Base-by-base conservation (phyloP, 208 protist species). In the Leishmania guyanensis region DNA sequence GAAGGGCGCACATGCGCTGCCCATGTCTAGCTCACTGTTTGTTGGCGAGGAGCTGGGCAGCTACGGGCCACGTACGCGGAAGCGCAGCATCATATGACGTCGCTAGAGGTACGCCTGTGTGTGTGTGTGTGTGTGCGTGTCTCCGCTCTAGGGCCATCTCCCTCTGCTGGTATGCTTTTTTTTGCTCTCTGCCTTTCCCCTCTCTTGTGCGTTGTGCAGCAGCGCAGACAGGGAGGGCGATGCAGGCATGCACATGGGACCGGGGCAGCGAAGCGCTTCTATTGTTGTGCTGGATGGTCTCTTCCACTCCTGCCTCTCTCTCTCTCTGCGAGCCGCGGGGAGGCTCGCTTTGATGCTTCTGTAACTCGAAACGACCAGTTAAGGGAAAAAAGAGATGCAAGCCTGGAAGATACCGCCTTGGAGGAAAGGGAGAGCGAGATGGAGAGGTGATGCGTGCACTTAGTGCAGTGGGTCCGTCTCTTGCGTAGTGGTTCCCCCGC, bases 1-100 rank as follows among this genome's bases (percentile, higher is more conserved):
- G 12, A 71, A 84, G 56, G 51, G 54, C 6, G 74, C 66, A 6
- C 85, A 78, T n/a, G 60, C 69, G 22, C 70, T 26, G 9, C 60
- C 75, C 29, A 82, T 87, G 50, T 84, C 91, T 5, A 80, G 60
- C 22, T 79, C 93, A 0, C 73, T 96, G 54, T 73, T 94, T n/a
- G 81, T 94, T 36, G 88, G 86, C 9, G 82, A 84, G 14, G 79
- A 86, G 51, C 89, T 89, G 6, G 92, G 89, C 16, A 79, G 73
- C 58, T 93, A 82, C 75, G 84, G 79, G n/a, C 22, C 76, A 0
- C 79, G 86, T 6, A 69, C 77, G 26, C 78, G 76, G 5, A 84
- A 83, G 74, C 82, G 62, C 74, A 80, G 60, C 65, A 75, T 71
- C 53, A 68, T 54, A 58, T 86, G 79, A 75, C 8, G 4, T 3